A percentile compares a stretch with the other conserved stretches of the same genome.
These are phyloP conservation scores for Spiromastix sp. DNA, from an alignment of 2,329 filamentous ascomycete genomes.

Conservation along the genomic window DNA sequence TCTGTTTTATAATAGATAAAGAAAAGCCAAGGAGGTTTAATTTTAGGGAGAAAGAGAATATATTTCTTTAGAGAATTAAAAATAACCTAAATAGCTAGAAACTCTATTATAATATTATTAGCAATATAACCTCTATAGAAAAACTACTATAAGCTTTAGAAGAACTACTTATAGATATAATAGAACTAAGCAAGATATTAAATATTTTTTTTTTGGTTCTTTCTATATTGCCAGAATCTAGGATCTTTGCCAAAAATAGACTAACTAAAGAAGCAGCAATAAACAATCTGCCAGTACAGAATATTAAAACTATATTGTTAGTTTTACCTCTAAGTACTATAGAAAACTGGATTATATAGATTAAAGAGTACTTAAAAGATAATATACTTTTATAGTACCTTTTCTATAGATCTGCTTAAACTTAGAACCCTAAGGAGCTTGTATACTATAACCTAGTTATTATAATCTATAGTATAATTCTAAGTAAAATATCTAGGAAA, in stretches of 20 bases:
- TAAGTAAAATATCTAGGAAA: constrained; percentile 62
- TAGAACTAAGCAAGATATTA: constrained; percentile 79
- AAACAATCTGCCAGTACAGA: constrained; percentile 28
- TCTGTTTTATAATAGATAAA: constrained; percentile 73
- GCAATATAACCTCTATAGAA: constrained; percentile 51
- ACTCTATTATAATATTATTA: constrained; percentile 76
- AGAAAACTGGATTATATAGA: constrained; percentile 89
- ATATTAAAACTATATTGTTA: constrained; percentile 71
- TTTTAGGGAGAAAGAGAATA: constrained; percentile 49
- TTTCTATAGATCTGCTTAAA: constrained; percentile 74
- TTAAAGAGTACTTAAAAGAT: constrained; percentile 65
- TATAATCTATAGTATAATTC: constrained; percentile 83
- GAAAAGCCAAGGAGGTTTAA: constrained; percentile 57
- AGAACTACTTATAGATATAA: constrained; percentile 73
- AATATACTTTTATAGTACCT: constrained; percentile 61
- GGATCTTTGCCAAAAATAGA: constrained; percentile 46
- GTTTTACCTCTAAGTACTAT: constrained; percentile 89
- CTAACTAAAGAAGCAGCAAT: constrained; percentile 37
- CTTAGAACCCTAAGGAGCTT: constrained; percentile 57
- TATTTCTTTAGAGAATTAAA: constrained; percentile 67
- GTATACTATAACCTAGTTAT: constrained; percentile 73
- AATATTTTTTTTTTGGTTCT: constrained; percentile 73
- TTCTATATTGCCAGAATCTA: constrained; percentile 52
- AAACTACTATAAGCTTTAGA: constrained; percentile 59
- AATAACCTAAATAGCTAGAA: constrained; percentile 46